Evolutionary conservation across 164 flowering plant genomes (phyloP).

Genomic region (Saururus chinensis): DNA sequence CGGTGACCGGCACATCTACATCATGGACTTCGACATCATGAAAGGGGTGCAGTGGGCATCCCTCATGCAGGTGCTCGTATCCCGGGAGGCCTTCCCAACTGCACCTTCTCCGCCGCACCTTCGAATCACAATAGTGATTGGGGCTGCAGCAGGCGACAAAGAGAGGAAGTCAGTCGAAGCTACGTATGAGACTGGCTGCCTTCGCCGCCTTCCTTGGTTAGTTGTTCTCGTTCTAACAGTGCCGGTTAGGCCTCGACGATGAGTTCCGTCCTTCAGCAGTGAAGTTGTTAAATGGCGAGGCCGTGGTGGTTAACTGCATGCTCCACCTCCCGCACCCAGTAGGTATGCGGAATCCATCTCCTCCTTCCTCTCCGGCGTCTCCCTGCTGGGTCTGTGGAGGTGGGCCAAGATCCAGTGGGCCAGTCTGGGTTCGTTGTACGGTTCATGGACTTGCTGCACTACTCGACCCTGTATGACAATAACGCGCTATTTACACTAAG

Average conservation of each 20-base stretch:
- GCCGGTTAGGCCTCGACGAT: constrained; percentile 51
- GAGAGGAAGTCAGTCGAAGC: constrained; percentile 36
- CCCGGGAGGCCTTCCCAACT: constrained; percentile 43
- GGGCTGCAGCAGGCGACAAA: constrained; percentile 16
- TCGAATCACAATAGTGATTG: constrained; percentile 55
- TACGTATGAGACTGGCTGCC: constrained; percentile 39
- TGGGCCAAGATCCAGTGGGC: constrained; percentile 13
- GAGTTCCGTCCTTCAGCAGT: constrained; percentile 38
- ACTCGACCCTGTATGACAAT: constrained; percentile 65
- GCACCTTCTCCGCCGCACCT: constrained; percentile 40
- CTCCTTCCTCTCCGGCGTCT: constrained; percentile 47
- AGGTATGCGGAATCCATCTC: constrained; percentile 45
- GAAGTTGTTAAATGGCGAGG: constrained; percentile 60
- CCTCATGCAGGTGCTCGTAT: constrained; percentile 60
- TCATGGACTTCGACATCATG: constrained; percentile 76
- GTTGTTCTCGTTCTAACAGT: constrained; percentile 67
- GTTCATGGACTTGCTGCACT: constrained; percentile 63
- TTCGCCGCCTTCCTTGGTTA: constrained; percentile 65
- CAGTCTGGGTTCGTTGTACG: constrained; percentile 36
- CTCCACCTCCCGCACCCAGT: constrained; percentile 50
- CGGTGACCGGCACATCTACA: constrained; percentile 45
- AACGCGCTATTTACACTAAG: no score
- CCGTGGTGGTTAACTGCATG: constrained; percentile 58
- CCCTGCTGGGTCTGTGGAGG: constrained; percentile 40
- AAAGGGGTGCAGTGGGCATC: constrained; percentile 89